These are phyloP conservation scores for Puccinia triticina DNA, from an alignment of 1,284 basidiomycete species.

Conservation along the genomic window DNA sequence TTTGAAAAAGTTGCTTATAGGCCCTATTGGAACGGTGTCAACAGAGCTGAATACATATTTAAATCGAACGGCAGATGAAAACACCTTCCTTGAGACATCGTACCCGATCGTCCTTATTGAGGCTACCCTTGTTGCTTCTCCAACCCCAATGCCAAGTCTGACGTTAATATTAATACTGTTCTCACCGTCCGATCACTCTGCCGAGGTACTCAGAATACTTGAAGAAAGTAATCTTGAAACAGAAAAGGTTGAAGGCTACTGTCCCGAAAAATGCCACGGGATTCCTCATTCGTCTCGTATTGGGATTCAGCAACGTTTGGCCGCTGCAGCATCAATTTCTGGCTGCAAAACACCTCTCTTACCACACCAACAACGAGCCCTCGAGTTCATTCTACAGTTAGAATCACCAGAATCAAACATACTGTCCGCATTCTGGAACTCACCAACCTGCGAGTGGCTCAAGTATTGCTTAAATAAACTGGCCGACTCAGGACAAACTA, in stretches of 20 bases:
- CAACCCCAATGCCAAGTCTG: neutral
- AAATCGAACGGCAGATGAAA: neutral
- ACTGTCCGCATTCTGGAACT: neutral
- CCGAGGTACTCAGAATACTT: neutral
- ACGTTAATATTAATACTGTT: neutral
- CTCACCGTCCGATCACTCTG: neutral
- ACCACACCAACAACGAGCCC: slow-evolving; percentile 3
- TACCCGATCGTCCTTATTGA: neutral
- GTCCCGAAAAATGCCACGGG: neutral
- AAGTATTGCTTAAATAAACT: neutral
- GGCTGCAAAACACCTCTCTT: neutral
- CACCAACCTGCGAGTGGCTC: neutral
- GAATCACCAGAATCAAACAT: neutral
- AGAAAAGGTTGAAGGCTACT: neutral
- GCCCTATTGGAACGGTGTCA: neutral
- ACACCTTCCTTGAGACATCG: neutral
- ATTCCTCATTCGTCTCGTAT: slow-evolving; percentile 3
- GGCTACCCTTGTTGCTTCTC: neutral
- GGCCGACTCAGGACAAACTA: neutral
- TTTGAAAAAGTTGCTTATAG: slow-evolving; percentile 4
- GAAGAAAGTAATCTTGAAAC: neutral
- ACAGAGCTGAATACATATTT: neutral
- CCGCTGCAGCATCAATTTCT: neutral
- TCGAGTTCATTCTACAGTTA: slow-evolving; percentile 2
- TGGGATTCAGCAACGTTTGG: too few species aligned